These are phyloP conservation scores for Fusarium sp. DNA, from an alignment of 2,329 filamentous ascomycete species.

Conservation along the genomic window DNA sequence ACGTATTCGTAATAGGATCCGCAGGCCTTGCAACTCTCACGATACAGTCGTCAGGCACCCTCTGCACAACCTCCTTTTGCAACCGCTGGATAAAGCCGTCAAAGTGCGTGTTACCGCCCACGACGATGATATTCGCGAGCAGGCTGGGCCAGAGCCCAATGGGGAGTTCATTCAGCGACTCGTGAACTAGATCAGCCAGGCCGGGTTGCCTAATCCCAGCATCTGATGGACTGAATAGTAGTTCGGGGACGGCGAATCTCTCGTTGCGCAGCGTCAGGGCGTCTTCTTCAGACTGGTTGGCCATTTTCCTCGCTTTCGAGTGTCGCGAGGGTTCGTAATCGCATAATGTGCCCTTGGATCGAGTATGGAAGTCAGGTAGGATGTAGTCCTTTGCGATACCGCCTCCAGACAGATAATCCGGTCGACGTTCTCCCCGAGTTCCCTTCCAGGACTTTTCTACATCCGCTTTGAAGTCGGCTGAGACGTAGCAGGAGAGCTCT, in stretches of 20 bases:
- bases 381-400: slow-evolving; percentile 91
- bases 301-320: slow-evolving; percentile 64
- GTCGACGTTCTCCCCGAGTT: slow-evolving; percentile 71
- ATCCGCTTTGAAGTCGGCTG: slow-evolving; percentile 80
- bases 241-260: slow-evolving; percentile 89
- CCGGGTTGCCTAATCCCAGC: slow-evolving; percentile 88
- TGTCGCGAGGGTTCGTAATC: slow-evolving; percentile 81
- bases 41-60: slow-evolving; percentile 82
- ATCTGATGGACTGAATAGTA: slow-evolving; percentile 89
- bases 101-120: slow-evolving; percentile 87
- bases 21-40: slow-evolving; percentile 79
- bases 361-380: slow-evolving; percentile 81
- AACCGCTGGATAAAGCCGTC: slow-evolving; percentile 86
- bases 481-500: slow-evolving; percentile 88
- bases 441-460: slow-evolving; percentile 90
- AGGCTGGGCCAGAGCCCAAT: slow-evolving; percentile 87
- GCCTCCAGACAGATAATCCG: slow-evolving; percentile 63
- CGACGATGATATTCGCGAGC: slow-evolving; percentile 88
- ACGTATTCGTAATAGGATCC: slow-evolving; percentile 85
- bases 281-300: slow-evolving; percentile 74
- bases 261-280: slow-evolving; percentile 91
- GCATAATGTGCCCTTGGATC: slow-evolving; percentile 76
- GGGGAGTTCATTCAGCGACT: slow-evolving; percentile 82
- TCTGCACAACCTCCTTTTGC: slow-evolving; percentile 79
- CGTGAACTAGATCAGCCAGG: slow-evolving; percentile 84